These are phyloP conservation scores for Apodospora peruviana DNA, from an alignment of 495 filamentous ascomycete species.

Conservation along the genomic window DNA sequence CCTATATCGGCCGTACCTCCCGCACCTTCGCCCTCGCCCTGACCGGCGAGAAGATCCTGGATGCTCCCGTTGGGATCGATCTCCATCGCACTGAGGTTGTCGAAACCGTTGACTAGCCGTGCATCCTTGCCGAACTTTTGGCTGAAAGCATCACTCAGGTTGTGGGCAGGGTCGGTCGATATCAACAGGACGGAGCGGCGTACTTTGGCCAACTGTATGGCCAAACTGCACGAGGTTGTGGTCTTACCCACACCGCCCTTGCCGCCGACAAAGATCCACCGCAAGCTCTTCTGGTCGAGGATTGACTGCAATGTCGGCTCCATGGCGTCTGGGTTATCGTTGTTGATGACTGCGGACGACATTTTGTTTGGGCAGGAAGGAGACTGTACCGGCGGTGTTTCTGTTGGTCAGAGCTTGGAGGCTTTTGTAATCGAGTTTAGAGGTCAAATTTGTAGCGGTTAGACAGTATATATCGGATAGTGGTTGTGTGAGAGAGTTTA, in stretches of 20 bases:
- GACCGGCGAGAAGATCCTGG: constrained; percentile 82
- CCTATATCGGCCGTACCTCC: constrained; percentile 67
- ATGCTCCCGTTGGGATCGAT: constrained; percentile 98
- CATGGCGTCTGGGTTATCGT: constrained; percentile 67
- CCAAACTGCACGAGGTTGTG: constrained; percentile 94
- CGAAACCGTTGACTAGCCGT: constrained; percentile 82
- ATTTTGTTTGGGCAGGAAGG: too few relatives aligned
- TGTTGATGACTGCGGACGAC: constrained; percentile 63
- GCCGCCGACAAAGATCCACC: constrained; percentile 98
- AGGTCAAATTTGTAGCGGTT: too few relatives aligned
- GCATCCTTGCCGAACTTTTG: constrained; percentile 99
- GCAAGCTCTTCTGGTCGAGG: constrained; percentile 85
- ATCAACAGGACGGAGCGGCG: constrained; percentile 95
- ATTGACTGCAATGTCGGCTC: constrained; percentile 93
- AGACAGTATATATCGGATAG: too few relatives aligned
- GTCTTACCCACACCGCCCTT: constrained; percentile 99
- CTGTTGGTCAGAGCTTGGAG: too few relatives aligned
- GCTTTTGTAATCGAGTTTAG: too few relatives aligned
- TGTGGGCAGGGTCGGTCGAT: constrained; percentile 97
- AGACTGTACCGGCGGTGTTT: too few relatives aligned
- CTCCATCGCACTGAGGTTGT: constrained; percentile 97
- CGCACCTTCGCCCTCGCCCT: constrained; percentile 57
- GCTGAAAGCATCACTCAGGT: constrained; percentile 94
- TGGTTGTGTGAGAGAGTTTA: too few relatives aligned
- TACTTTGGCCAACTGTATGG: constrained; percentile 95